Percentiles rank a stretch among this genome's conserved stretches.
Conservation (phyloP, 139 green algal genomes). For the Ettlia oleoabundans region DNA sequence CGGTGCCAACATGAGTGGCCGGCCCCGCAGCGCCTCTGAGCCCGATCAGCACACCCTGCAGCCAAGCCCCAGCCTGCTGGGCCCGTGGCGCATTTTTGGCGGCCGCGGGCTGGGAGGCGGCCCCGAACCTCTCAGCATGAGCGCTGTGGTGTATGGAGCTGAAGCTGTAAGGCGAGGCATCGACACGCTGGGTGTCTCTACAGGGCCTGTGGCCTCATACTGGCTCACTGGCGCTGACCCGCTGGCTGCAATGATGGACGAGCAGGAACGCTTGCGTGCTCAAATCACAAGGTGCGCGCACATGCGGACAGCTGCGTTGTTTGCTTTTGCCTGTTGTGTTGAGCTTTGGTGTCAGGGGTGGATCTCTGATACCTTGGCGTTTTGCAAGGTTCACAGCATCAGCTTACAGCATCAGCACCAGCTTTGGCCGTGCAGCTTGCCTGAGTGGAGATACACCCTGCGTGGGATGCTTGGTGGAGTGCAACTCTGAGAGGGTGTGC, state of each 20-base stretch:
- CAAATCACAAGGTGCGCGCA: too few relatives aligned
- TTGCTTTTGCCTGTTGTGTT: too few relatives aligned
- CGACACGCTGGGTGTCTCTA: conserved; percentile 20
- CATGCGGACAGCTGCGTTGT: too few relatives aligned
- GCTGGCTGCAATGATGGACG: conserved; percentile 32
- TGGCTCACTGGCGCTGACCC: conserved; percentile 32
- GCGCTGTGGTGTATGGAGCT: conserved; percentile 17
- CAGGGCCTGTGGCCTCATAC: background rate
- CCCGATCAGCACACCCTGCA: too few relatives aligned
- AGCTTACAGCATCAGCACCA: too few relatives aligned
- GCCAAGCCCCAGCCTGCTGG: conserved; percentile 3
- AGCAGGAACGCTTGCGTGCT: conserved; percentile 6
- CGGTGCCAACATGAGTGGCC: background rate
- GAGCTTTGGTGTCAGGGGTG: too few relatives aligned
- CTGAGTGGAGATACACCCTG: too few relatives aligned
- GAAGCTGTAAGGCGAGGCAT: conserved; percentile 18
- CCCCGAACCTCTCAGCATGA: conserved; percentile 18
- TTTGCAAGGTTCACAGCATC: too few relatives aligned
- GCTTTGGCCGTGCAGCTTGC: too few relatives aligned
- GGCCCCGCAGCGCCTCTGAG: background rate
- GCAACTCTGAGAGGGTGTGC: too few relatives aligned
- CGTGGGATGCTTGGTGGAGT: too few relatives aligned
- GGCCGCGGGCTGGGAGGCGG: background rate
- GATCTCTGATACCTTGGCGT: too few relatives aligned
- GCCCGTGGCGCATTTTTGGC: background rate